phyloP scores from a whole-genome alignment of 2,329 filamentous ascomycete genomes.

The Apiospora pterosperma region DNA sequence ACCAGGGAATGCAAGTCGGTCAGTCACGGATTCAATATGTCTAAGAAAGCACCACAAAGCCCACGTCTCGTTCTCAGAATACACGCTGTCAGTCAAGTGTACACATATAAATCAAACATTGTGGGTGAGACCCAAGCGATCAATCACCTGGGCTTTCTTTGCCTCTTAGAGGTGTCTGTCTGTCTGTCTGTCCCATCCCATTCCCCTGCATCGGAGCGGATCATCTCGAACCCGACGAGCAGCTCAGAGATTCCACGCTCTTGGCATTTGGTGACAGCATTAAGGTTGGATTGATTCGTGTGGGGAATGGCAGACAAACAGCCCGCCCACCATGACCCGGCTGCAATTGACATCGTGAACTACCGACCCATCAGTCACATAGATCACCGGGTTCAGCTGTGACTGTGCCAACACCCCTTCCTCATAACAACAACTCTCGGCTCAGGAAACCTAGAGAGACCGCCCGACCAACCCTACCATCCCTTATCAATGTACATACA shows the following conservation, averaged over 20 bases:
- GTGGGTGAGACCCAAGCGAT: neutral
- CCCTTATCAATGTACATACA: neutral
- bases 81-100: neutral
- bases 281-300: too few relatives aligned
- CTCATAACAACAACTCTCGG: neutral
- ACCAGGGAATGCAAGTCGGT: neutral
- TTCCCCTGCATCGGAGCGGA: neutral
- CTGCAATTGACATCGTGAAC: neutral
- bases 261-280: neutral
- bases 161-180: too few relatives aligned
- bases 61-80: neutral
- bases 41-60: neutral
- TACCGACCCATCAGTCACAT: too few relatives aligned
- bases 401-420: neutral
- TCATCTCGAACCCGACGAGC: neutral
- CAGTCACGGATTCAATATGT: neutral
- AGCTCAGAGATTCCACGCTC: neutral
- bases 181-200: too few relatives aligned
- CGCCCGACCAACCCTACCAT: neutral
- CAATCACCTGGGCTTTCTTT: too few relatives aligned
- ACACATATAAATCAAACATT: neutral
- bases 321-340: neutral
- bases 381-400: neutral
- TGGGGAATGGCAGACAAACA: neutral
- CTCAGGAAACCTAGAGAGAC: neutral